Base-by-base conservation (phyloP, 192 early-diverging fungal species). In the Coemansia sp. region DNA sequence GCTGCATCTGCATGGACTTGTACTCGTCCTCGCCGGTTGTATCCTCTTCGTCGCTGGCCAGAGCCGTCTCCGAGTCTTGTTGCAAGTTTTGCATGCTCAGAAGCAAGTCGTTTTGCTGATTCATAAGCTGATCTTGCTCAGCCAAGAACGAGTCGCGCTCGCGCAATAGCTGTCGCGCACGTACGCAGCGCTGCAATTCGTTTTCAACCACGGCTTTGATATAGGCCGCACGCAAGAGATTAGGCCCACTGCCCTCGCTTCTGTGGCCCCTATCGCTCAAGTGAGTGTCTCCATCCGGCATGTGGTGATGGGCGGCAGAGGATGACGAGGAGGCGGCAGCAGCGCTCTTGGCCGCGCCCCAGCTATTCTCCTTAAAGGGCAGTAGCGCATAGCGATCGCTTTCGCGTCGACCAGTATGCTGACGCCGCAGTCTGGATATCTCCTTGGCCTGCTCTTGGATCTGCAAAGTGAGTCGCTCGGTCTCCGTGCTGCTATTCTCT, bases 391-490 rank as follows among this genome's bases (percentile, higher is more conserved):
- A 71, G 14, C 82, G 76, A 40, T 69, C 37, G 68, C 76, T 79
- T 16, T 68, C 71, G 44, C 69, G 66, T n/a, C 68, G 77, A 1
- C 75, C 74, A 0, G 74, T 76, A 64, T 55, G 71, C 53, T 78
- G 65, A 32, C 68, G 67, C 49, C 82, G 76, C 35, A 78, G 82
- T 1, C 72, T 64, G 13, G 77, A 55, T 8, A 78, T 76, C 46
- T 84, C 82, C 49, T 66, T 64, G 16, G 76, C 82, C 37, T 79
- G 74, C 30, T 84, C 71, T 38, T 84, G 82, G 58, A 78, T 70
- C 62, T 78, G 82, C 59, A 71, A 57, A 0, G 76, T 62, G 42
- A 78, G 64, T 3, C 72, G 70, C 58, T 76, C 77, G 2, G 47
- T 63, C 49, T 79, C 82, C 13, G 69, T 42, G 16, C 42, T 75